A percentile compares a stretch with the other conserved stretches of the same genome.
Evolutionary conservation across 306 rosid genomes (phyloP).

Genomic region (Nissolia schottii): DNA sequence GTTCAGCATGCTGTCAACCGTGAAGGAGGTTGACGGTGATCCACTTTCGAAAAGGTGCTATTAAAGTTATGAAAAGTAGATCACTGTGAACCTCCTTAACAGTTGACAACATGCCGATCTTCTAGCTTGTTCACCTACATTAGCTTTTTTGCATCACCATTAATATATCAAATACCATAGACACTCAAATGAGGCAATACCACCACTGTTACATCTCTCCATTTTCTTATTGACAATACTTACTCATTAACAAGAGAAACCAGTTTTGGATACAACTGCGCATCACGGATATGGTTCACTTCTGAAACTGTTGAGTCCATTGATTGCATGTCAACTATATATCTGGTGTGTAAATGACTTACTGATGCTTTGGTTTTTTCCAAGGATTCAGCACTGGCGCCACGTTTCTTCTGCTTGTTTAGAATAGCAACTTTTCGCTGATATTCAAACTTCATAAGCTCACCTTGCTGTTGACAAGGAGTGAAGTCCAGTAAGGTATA

Average conservation of each 20-base stretch:
- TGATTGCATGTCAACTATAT: constrained; percentile 89
- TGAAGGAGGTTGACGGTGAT: background rate
- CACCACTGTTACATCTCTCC: background rate
- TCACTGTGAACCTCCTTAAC: too few relatives aligned
- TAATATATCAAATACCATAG: constrained; percentile 1
- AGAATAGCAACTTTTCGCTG: constrained; percentile 71
- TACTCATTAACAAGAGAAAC: constrained; percentile 66
- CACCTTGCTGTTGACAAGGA: constrained; percentile 66
- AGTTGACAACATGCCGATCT: too few relatives aligned
- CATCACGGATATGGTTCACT: constrained; percentile 72
- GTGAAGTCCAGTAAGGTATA: background rate
- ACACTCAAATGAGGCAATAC: background rate
- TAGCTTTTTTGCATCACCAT: constrained; percentile 1
- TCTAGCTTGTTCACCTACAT: too few relatives aligned
- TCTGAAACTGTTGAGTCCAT: constrained; percentile 87
- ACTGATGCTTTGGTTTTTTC: constrained; percentile 86
- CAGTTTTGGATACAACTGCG: constrained; percentile 75
- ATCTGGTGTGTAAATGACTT: constrained; percentile 83
- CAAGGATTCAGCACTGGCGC: constrained; percentile 60
- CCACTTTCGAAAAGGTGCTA: too few relatives aligned
- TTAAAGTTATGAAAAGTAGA: too few relatives aligned
- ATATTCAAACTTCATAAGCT: constrained; percentile 83
- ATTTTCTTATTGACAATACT: constrained; percentile 24
- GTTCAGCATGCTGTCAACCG: background rate
- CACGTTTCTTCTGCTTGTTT: constrained; percentile 74